A percentile compares a stretch with the other conserved stretches of the same genome.
These are phyloP conservation scores for Danielia oregonensis DNA, from an alignment of 805 yeast genomes.

Conservation along the genomic window DNA sequence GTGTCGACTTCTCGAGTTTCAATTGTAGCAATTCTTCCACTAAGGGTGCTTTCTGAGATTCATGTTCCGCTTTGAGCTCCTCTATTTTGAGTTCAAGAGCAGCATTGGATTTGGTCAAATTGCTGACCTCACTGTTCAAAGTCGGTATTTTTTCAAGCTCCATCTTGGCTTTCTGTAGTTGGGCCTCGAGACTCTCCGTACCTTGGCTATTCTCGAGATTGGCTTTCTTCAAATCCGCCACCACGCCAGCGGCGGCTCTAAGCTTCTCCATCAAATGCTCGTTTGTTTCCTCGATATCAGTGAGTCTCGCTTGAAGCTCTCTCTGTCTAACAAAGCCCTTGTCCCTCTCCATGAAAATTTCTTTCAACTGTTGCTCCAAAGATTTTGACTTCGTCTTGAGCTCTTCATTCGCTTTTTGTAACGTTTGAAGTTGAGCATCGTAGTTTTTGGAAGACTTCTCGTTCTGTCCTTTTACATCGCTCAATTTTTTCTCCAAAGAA, in stretches of 20 bases:
- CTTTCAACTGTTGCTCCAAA: conserved; percentile 7
- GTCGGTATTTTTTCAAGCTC: not conserved
- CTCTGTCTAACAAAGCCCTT: conserved; percentile 5
- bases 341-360: not conserved
- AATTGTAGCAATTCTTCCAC: not conserved
- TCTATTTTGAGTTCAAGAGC: not conserved
- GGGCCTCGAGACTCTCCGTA: not conserved
- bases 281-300: conserved; percentile 29
- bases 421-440: conserved; percentile 17
- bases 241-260: conserved; percentile 36
- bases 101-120: not conserved
- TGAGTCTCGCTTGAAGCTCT: conserved; percentile 20
- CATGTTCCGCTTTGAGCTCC: not conserved
- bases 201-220: not conserved
- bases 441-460: conserved; percentile 28
- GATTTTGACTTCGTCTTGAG: conserved; percentile 21
- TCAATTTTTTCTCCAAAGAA: conserved; percentile 39
- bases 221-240: conserved; percentile 25
- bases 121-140: not conserved
- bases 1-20: not conserved
- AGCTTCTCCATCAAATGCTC: conserved; percentile 40
- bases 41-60: not conserved
- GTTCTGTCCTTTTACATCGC: conserved; percentile 24
- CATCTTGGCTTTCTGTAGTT: not conserved
- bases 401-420: conserved; percentile 21